These are phyloP conservation scores for Clonostachys byssicola DNA, from an alignment of 2,329 filamentous ascomycete genomes.

Conservation along the genomic window DNA sequence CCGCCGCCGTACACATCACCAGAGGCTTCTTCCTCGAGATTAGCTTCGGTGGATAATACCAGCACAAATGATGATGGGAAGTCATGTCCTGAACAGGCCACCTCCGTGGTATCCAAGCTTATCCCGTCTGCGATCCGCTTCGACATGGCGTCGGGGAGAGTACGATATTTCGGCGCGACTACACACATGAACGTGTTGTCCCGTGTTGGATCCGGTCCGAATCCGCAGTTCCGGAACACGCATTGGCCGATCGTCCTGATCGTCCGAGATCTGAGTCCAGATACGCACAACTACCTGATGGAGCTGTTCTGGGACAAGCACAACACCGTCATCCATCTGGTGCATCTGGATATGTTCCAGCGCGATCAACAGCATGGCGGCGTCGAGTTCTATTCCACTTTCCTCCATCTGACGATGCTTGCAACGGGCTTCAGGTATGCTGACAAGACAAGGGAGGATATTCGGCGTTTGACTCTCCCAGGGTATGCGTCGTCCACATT, in stretches of 20 bases:
- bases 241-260: slow-evolving; percentile 5
- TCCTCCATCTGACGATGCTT: slow-evolving; percentile 8
- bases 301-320: slow-evolving; percentile 8
- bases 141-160: slow-evolving; percentile 5
- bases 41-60: too few relatives aligned
- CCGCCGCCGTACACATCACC: not conserved
- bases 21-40: not conserved
- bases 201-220: not conserved
- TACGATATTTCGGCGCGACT: slow-evolving; percentile 5
- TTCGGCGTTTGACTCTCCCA: slow-evolving; percentile 5
- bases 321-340: slow-evolving; percentile 10
- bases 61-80: not conserved
- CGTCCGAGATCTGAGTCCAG: slow-evolving; percentile 3
- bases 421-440: slow-evolving; percentile 8
- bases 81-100: not conserved
- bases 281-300: slow-evolving; percentile 9
- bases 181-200: slow-evolving; percentile 6
- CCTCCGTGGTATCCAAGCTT: slow-evolving; percentile 1
- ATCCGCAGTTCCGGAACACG: not conserved
- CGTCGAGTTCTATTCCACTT: slow-evolving; percentile 7
- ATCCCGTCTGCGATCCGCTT: slow-evolving; percentile 5
- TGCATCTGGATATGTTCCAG: slow-evolving; percentile 7
- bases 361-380: slow-evolving; percentile 4
- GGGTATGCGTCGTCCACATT: slow-evolving; percentile 6
- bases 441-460: slow-evolving; percentile 5